phyloP scores from a whole-genome alignment of 495 filamentous ascomycete species.

The Annulohypoxylon bovei region DNA sequence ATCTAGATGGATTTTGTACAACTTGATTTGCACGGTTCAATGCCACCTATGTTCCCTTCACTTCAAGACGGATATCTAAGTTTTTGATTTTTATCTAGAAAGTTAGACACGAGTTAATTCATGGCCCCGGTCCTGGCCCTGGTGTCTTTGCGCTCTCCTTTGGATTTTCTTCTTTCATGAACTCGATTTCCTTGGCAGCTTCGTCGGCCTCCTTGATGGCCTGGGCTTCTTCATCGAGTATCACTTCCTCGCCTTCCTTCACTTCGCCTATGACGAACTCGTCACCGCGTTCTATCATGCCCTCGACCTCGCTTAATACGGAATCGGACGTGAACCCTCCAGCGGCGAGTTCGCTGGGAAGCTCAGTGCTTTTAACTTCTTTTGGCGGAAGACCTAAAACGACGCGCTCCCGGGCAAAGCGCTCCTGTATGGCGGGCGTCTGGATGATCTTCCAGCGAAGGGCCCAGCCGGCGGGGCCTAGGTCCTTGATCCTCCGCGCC shows the following conservation, averaged over 20 bases:
- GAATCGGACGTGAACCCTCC: constrained; percentile 36
- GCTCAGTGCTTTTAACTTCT: not conserved
- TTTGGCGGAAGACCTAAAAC: constrained; percentile 50
- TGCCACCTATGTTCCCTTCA: constrained; percentile 3
- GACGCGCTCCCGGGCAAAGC: constrained; percentile 66
- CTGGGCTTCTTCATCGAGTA: constrained; percentile 41
- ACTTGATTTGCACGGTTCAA: constrained; percentile 37
- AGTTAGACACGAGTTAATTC: not conserved
- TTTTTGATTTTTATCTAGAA: not conserved
- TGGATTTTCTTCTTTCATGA: constrained; percentile 4
- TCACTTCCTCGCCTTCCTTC: constrained; percentile 34
- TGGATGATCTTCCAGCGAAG: constrained; percentile 88
- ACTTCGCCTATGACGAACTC: constrained; percentile 56
- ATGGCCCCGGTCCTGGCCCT: not conserved
- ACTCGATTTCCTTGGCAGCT: constrained; percentile 28
- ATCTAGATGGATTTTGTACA: constrained; percentile 23
- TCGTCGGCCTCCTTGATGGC: constrained; percentile 38
- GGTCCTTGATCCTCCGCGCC: constrained; percentile 76
- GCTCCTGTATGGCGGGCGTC: constrained; percentile 66
- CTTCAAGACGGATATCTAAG: not conserved
- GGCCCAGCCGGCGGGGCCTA: constrained; percentile 88
- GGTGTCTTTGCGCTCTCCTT: constrained; percentile 6
- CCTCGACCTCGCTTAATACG: constrained; percentile 52
- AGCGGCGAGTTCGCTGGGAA: constrained; percentile 57
- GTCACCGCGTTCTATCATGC: constrained; percentile 49